Percentiles rank a stretch among this genome's conserved stretches.
phyloP scores from a whole-genome alignment of 345 rosid species.

The Heritiera littoralis region DNA sequence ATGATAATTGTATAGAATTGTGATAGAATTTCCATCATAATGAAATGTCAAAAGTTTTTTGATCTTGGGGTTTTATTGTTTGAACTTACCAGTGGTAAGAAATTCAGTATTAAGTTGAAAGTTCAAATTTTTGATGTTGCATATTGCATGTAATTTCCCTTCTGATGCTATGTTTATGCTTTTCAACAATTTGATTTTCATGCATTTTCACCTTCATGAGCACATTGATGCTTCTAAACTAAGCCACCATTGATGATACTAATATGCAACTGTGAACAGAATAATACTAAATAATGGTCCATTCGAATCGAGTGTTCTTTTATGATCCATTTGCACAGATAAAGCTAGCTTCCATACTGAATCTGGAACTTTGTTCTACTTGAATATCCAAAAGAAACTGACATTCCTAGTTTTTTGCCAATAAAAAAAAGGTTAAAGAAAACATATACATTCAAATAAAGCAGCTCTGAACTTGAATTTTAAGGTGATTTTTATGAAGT shows the following conservation, averaged over 20 bases:
- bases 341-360: too few species aligned
- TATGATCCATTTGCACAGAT: too few species aligned
- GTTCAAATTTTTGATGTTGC: too few species aligned
- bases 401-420: neutral
- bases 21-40: neutral
- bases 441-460: neutral
- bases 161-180: constrained; percentile 25
- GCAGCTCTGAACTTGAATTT: neutral
- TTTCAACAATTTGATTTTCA: too few species aligned
- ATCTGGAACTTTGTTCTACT: neutral
- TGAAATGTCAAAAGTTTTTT: neutral
- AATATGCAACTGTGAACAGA: too few species aligned
- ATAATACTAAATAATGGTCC: too few species aligned
- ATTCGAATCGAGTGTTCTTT: too few species aligned
- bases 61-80: neutral
- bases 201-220: neutral
- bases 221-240: too few species aligned
- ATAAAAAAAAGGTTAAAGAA: neutral
- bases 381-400: neutral
- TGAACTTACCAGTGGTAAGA: neutral
- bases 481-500: too few species aligned
- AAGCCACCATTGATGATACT: too few species aligned
- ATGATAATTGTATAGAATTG: neutral
- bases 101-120: too few species aligned
- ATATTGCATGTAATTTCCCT: neutral